Evolutionary conservation across 2,329 filamentous ascomycete species (phyloP).

Genomic region (Diaporthe citri): DNA sequence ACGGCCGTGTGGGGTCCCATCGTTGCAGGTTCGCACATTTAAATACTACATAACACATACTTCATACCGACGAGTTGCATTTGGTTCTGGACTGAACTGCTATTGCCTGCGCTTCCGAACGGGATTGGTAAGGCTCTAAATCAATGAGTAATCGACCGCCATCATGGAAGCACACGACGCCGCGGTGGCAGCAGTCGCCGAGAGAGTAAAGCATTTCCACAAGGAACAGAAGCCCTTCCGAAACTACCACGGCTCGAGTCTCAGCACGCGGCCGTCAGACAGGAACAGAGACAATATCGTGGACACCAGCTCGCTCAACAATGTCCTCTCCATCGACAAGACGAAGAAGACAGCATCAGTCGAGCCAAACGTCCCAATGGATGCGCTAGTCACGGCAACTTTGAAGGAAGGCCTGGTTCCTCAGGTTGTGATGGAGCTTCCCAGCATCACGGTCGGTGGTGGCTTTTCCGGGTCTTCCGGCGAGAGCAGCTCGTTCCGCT

Average conservation of each 20-base stretch:
- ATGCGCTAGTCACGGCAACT: constrained; percentile 70
- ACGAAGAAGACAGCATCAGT: constrained; percentile 68
- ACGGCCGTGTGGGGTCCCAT: background rate
- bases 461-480: constrained; percentile 76
- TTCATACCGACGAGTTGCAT: background rate
- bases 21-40: background rate
- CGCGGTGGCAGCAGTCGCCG: constrained; percentile 58
- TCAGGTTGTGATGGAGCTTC: constrained; percentile 79
- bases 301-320: constrained; percentile 74
- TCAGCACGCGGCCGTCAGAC: constrained; percentile 75
- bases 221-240: constrained; percentile 68
- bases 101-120: background rate
- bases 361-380: constrained; percentile 79
- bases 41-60: background rate
- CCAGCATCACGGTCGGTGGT: constrained; percentile 76
- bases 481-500: constrained; percentile 75
- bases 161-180: constrained; percentile 59
- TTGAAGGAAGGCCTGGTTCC: constrained; percentile 68
- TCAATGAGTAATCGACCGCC: background rate
- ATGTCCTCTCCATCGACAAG: constrained; percentile 72
- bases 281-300: constrained; percentile 67
- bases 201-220: constrained; percentile 59
- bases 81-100: too few species aligned
- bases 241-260: constrained; percentile 83
- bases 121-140: background rate